Evolutionary conservation across 495 filamentous ascomycete genomes (phyloP).

Genomic region (Aspergillus coremiiformis): DNA sequence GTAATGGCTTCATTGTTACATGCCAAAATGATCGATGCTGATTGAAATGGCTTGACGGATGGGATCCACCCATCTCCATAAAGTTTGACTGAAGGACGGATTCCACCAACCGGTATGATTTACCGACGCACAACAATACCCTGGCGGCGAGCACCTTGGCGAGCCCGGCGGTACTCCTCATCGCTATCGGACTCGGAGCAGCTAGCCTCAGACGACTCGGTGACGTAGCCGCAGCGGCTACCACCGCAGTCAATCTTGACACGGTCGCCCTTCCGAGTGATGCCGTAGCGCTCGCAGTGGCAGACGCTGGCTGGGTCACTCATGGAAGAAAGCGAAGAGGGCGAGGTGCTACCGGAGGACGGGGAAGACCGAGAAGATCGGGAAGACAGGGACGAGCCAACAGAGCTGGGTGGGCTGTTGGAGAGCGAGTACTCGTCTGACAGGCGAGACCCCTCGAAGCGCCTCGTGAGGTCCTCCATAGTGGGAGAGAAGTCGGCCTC

Average conservation of each 20-base stretch:
- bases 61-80: background rate
- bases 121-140: conserved; percentile 65
- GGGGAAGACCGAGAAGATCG: conserved; percentile 70
- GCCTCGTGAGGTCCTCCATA: conserved; percentile 64
- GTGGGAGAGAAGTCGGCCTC: conserved; percentile 64
- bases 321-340: conserved; percentile 63
- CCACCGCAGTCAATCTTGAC: conserved; percentile 94
- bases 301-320: conserved; percentile 65
- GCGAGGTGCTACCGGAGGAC: conserved; percentile 62
- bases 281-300: conserved; percentile 90
- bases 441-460: conserved; percentile 64
- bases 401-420: conserved; percentile 62
- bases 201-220: conserved; percentile 45
- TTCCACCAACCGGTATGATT: background rate
- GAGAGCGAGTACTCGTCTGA: conserved; percentile 60
- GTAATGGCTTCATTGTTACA: conserved; percentile 2
- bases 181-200: conserved; percentile 55
- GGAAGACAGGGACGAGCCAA: conserved; percentile 65
- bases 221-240: conserved; percentile 69
- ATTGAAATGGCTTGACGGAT: background rate
- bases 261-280: conserved; percentile 83
- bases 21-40: conserved; percentile 3
- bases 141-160: conserved; percentile 56
- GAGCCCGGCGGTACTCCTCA: conserved; percentile 45
- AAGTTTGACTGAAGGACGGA: background rate